A percentile compares a stretch with the other conserved stretches of the same genome.
Evolutionary conservation across 2,329 filamentous ascomycete species (phyloP).

Genomic region (Fusarium tuaranense): DNA sequence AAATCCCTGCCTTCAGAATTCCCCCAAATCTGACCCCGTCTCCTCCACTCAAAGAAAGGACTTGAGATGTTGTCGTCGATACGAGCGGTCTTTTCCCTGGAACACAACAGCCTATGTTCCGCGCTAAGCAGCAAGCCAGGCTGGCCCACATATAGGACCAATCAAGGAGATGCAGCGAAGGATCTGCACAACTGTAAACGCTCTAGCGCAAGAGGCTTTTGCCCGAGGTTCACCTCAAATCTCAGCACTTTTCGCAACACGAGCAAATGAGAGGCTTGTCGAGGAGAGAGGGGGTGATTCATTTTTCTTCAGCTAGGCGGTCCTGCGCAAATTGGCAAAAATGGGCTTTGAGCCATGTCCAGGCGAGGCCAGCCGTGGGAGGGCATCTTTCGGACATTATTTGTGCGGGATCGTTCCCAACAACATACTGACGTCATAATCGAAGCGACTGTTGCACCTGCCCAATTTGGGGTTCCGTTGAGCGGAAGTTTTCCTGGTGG

Average conservation of each 20-base stretch:
- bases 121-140: background rate
- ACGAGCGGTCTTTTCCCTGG: conserved; percentile 19
- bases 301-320: background rate
- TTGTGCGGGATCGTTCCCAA: background rate
- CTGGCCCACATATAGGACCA: background rate
- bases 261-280: background rate
- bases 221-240: background rate
- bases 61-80: background rate
- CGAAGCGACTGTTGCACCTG: conserved; percentile 16
- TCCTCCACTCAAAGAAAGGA: conserved; percentile 1
- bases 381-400: background rate
- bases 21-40: conserved; percentile 8
- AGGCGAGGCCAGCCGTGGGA: background rate
- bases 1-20: background rate
- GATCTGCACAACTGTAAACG: conserved; percentile 2
- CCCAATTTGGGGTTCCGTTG: conserved; percentile 19
- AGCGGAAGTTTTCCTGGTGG: background rate
- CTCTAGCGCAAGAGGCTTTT: background rate
- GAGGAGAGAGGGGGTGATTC: background rate
- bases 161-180: conserved; percentile 3
- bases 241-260: background rate
- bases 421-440: conserved; percentile 29
- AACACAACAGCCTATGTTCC: conserved; percentile 6
- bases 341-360: background rate
- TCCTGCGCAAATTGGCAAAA: background rate